Base-by-base conservation (phyloP, 805 yeast genomes). In the Candida nanaspora region DNA sequence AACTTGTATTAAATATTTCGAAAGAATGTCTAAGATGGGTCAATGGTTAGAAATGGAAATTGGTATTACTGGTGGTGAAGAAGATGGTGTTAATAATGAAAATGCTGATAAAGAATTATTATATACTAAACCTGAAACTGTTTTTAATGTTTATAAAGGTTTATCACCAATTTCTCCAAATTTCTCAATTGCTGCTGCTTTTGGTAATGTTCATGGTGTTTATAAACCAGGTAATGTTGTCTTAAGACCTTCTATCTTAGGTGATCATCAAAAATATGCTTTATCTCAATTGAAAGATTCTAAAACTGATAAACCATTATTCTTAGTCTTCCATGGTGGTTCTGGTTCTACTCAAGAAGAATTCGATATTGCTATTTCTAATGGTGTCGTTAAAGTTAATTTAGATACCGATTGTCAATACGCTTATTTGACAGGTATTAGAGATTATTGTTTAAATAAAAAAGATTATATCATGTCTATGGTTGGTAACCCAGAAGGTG, bases 41-140 rank as follows among this genome's bases (percentile, higher is more conserved):
- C 98, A 91, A 76, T 93, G 93, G 93, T 80, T 93, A 66, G 98
- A 93, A 80, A 93, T 93, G 98, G 98, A 93, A 78, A 93, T 93
- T 66, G 98, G 98, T 81, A 93, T 93, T 81, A 93, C 98, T 67
- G 98, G 98, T 74, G 98, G 98, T 82, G 98, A 93, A 78, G 98
- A 93, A 75, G 98, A 93, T 66, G 98, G 98, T 82, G 98, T 93
- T 62, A 93, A 93, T 83, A 93, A 93, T 80, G 94, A 91, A 71
- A 76, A 80, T 67, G 96, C 86, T 53, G 78, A 79, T 63, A 83
- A 84, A 72, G 88, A 85, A 49, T 66, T 84, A 50, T 75, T 93
- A 59, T 93, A 91, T 85, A 93, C 98, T 56, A 79, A 81, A 57
- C 87, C 98, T 59, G 96, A 86, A 73, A 91, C 96, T 55, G 96